Percentiles rank a stretch among this genome's conserved stretches.
Conservation (phyloP, 2,329 filamentous ascomycete genomes). For the Colletotrichum higginsianum region DNA sequence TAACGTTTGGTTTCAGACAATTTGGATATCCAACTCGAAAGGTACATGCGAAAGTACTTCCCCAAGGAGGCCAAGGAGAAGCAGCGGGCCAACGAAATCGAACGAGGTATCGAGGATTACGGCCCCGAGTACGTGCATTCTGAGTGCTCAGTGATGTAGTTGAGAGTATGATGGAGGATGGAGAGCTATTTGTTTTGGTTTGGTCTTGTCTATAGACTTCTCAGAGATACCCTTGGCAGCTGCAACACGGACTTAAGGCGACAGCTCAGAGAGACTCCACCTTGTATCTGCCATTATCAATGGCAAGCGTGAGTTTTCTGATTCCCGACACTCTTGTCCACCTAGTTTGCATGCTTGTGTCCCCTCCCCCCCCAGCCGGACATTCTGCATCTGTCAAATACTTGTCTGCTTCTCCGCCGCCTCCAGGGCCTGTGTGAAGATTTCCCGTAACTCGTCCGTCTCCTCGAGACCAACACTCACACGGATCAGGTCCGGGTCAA, state of each 20-base stretch:
- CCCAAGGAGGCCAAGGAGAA: slow-evolving; percentile 79
- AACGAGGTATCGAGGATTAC: slow-evolving; percentile 81
- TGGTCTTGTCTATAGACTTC: slow-evolving; percentile 16
- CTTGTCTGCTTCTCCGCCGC: slow-evolving; percentile 59
- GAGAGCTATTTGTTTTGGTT: background rate
- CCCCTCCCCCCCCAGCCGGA: background rate
- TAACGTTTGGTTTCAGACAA: slow-evolving; percentile 64
- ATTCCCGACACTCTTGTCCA: background rate
- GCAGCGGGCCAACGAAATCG: slow-evolving; percentile 79
- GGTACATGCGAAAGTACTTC: slow-evolving; percentile 83
- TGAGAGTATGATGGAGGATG: background rate
- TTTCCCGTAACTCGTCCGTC: slow-evolving; percentile 72
- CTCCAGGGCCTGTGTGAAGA: slow-evolving; percentile 79
- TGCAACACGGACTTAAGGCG: background rate
- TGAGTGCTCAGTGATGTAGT: slow-evolving; percentile 74
- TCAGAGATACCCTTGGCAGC: slow-evolving; percentile 37
- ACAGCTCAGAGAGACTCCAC: background rate
- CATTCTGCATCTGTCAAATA: background rate
- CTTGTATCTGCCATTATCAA: background rate
- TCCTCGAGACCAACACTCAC: slow-evolving; percentile 94
- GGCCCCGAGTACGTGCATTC: slow-evolving; percentile 74
- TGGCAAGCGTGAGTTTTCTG: background rate
- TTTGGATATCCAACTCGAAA: slow-evolving; percentile 77
- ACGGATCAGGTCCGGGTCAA: slow-evolving; percentile 84
- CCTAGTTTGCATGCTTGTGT: slow-evolving; percentile 12